A percentile compares a stretch with the other conserved stretches of the same genome.
Evolutionary conservation across 306 rosid genomes (phyloP).

Genomic region (Betula pendula): DNA sequence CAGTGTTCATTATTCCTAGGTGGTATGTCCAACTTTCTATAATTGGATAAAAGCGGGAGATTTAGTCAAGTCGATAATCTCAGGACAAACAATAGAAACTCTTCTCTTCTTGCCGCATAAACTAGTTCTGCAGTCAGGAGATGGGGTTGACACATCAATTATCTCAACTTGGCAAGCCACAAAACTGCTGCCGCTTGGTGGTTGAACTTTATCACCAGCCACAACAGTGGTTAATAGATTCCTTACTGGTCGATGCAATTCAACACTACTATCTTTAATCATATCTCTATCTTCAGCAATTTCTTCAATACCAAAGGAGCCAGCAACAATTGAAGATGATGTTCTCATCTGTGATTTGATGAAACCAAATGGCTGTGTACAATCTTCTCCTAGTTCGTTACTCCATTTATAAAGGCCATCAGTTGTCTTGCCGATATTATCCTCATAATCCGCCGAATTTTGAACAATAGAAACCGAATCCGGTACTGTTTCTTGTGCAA

Average conservation of each 20-base stretch:
- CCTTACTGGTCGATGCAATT: conserved; percentile 31
- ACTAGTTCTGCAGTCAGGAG: conserved; percentile 59
- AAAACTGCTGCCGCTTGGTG: conserved; percentile 14
- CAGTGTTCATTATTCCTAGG: conserved; percentile 15
- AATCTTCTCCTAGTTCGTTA: conserved; percentile 37
- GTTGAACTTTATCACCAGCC: conserved; percentile 20
- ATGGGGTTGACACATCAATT: conserved; percentile 77
- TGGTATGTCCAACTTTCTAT: conserved; percentile 31
- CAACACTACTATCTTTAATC: conserved; percentile 13
- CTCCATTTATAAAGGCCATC: conserved; percentile 16
- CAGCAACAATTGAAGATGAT: conserved; percentile 20
- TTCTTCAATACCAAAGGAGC: conserved; percentile 24
- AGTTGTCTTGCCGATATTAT: background rate
- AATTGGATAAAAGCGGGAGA: conserved; percentile 74
- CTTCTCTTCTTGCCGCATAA: conserved; percentile 54
- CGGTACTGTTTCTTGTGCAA: conserved; percentile 27
- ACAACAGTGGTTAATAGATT: conserved; percentile 14
- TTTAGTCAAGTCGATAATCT: conserved; percentile 68
- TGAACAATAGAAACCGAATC: conserved; percentile 31
- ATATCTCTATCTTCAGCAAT: conserved; percentile 21
- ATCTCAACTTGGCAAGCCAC: conserved; percentile 55
- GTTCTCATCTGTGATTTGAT: conserved; percentile 16
- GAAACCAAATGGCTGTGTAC: conserved; percentile 22
- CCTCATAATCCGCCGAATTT: conserved; percentile 19
- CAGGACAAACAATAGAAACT: conserved; percentile 36